These are phyloP conservation scores for Gossypioides kirkii DNA, from an alignment of 345 rosid genomes.

Conservation along the genomic window DNA sequence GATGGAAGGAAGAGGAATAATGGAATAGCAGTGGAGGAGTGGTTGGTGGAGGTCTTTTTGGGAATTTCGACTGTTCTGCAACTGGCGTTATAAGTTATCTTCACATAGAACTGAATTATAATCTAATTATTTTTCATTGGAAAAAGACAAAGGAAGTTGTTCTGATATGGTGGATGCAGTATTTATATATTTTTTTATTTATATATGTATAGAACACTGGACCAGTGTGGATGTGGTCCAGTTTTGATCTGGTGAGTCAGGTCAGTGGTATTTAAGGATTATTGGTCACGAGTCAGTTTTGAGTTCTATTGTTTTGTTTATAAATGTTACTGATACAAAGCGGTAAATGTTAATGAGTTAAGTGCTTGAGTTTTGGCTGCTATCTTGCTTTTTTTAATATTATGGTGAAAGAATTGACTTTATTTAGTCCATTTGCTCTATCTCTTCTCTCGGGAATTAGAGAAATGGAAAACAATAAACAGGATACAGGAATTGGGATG, in stretches of 20 bases:
- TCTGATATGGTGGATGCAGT: not conserved
- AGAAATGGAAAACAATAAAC: not conserved
- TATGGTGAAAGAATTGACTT: not conserved
- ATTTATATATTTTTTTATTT: not conserved
- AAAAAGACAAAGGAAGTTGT: not conserved
- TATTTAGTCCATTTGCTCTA: not conserved
- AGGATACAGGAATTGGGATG: not conserved
- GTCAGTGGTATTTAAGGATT: slow-evolving; percentile 1
- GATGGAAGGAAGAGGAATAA: not conserved
- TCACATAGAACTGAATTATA: not conserved
- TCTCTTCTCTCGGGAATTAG: not conserved
- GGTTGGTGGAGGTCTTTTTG: slow-evolving; percentile 6
- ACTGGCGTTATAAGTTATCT: not conserved
- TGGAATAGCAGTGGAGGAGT: not conserved
- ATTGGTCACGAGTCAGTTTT: not conserved
- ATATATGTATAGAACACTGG: not conserved
- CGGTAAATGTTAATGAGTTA: not conserved
- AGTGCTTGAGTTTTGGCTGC: not conserved
- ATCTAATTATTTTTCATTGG: not conserved
- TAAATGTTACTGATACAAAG: not conserved
- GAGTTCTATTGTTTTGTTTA: not conserved
- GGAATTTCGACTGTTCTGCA: not conserved
- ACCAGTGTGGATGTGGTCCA: slow-evolving; percentile 5
- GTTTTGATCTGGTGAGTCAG: not conserved
- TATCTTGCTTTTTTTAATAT: not conserved